Evolutionary conservation across 1,284 basidiomycete species (phyloP), one percentile per base, ranked within the genome.

Genomic region (Bjerkandera adusta): DNA sequence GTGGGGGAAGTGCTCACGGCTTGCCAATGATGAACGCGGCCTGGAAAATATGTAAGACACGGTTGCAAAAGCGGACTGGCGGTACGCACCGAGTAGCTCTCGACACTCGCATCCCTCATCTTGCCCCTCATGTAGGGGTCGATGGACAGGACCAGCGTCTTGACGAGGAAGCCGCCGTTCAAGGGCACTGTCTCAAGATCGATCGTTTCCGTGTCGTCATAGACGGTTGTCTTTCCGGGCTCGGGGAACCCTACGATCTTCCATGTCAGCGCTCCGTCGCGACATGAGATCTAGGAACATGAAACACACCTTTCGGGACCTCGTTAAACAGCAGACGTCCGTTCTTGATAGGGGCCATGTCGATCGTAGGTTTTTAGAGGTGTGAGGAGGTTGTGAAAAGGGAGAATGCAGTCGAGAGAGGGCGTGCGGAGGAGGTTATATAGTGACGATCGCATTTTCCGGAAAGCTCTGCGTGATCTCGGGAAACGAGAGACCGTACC

Each of bases 81-180:
- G 29, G 26, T 69, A 46, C 43, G 27, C 34, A 47, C 63, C 2
- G 52, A 36, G 45, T 69, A 68, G 7, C 59, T 65, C 38, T 60
- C 42, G 3, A 47, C 47, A 5, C 43, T 49, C 1, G 60, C 49
- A 5, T 47, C 55, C 4, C 64, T 57, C 76, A 78, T 68, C 39
- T 55, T 46, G 8, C 57, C 59, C 22, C 66, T 59, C 61, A 77
- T 54, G 58, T 77, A 79, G 0, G 77, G 77, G 53, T 80, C 77
- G 22, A 78, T 62, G 12, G 68, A 72, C 3, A 77, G 52, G 0
- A 68, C 65, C 12, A 78, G 63, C 2, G 68, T 67, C 63, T 79
- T 78, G 41, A 76, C 51, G n/a, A 81, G 60, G 50, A 77, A 61
- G 1, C 77, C 77, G 16, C 78, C 79, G 44, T 78, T 62, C 10